Evolutionary conservation across 257 asterid species (phyloP), one percentile per base, ranked within the genome.

Genomic region (Solanum gracilifrons): DNA sequence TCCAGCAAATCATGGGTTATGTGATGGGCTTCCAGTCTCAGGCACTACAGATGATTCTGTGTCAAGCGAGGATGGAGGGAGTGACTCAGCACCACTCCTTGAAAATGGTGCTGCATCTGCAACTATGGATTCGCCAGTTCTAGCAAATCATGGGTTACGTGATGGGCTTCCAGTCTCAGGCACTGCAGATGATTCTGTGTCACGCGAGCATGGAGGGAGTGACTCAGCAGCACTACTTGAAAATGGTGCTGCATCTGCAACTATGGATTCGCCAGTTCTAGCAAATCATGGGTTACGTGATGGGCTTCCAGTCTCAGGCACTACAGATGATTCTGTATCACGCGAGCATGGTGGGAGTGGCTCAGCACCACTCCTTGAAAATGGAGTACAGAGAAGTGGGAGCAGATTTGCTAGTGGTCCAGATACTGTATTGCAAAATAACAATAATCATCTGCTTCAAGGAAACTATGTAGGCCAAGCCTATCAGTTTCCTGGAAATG

Each of bases 391-490:
- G 68, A 87, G 92, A 90, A 91, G 92, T 88, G 82, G 96, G 87
- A 92, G 91, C 83, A 90, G 92, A 90, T 87, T 89, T 41, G 88
- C 88, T 86, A 72, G 90, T 84, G 93, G 92, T 84, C 89, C 87
- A 33, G 95, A 93, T 51, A 86, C 96, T 87, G 88, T 68, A 58
- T 35, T 86, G 89, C 89, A 91, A 7, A 96, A 91, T 68, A 92
- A 88, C 43, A 2, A 89, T 23, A 88, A 92, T 89, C 89, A 89
- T 86, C 85, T 92, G 85, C 85, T 89, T 83, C 97, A 88, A 87
- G 97, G 96, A 87, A 95, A 87, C 88, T 93, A 91, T 91, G 92
- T 87, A 72, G 92, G 90, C 74, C 95, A 90, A 21, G 92, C 94
- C 16, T 90, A 91, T 89, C 98, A 88, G 71, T 85, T 92, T 84